phyloP scores from a whole-genome alignment of 345 rosid genomes.

The Fremontodendron californicum region DNA sequence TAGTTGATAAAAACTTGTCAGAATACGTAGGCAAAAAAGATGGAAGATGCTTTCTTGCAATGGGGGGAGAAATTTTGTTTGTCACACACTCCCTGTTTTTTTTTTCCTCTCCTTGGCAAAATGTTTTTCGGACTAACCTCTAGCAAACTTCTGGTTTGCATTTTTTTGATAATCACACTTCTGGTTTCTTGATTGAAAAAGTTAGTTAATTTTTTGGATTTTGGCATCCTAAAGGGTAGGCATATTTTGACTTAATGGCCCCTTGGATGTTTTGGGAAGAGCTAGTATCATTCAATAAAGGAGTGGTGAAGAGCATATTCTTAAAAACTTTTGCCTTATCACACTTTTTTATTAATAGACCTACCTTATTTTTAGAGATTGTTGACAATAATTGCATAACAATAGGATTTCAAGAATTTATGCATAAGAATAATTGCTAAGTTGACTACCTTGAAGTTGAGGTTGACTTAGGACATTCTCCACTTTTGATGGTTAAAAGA shows the following conservation, averaged over 20 bases:
- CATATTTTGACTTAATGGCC: not conserved
- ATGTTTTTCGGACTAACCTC: not conserved
- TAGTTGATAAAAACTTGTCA: not conserved
- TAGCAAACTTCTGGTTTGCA: not conserved
- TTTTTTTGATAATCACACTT: not conserved
- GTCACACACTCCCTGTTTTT: not conserved
- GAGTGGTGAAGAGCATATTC: not conserved
- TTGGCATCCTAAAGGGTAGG: not conserved
- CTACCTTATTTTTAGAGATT: not conserved
- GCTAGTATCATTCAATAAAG: not conserved
- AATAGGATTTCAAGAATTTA: not conserved
- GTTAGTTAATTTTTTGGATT: not conserved
- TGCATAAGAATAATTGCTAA: not conserved
- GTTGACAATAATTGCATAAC: not conserved
- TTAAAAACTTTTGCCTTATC: not conserved
- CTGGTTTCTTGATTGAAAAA: not conserved
- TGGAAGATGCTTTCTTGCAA: not conserved
- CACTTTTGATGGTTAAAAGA: not conserved
- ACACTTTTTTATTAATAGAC: not conserved
- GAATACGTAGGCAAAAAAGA: not conserved
- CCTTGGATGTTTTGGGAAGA: not conserved
- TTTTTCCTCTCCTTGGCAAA: not conserved
- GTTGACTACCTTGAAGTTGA: not conserved
- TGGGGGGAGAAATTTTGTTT: not conserved
- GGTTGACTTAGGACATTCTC: not conserved